phyloP scores from a whole-genome alignment of 495 filamentous ascomycete species.

The Astrothelium macrocarpum region DNA sequence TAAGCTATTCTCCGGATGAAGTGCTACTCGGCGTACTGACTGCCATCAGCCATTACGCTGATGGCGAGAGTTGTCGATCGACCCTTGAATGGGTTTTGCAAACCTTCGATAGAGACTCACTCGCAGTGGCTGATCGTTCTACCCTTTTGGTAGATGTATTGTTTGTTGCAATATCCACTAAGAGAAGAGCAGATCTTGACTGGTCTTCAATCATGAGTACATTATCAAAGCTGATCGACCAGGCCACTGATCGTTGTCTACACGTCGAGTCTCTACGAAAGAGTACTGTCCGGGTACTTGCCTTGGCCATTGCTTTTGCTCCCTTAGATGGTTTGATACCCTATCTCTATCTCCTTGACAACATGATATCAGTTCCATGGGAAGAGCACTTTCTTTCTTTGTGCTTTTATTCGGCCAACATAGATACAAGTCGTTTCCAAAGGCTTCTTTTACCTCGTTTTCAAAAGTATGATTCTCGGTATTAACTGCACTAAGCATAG shows the following conservation, averaged over 20 bases:
- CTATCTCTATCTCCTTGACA: slow-evolving; percentile 45
- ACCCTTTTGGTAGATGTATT: neutral
- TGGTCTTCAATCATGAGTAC: neutral
- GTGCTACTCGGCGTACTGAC: slow-evolving; percentile 65
- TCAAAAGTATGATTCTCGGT: slow-evolving; percentile 53
- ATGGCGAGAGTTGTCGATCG: slow-evolving; percentile 55
- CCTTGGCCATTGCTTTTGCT: slow-evolving; percentile 59
- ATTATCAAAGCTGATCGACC: slow-evolving; percentile 23
- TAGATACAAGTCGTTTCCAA: slow-evolving; percentile 62
- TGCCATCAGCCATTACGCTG: slow-evolving; percentile 73
- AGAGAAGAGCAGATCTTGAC: neutral
- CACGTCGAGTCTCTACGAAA: neutral
- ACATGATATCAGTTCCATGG: slow-evolving; percentile 52
- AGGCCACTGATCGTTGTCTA: slow-evolving; percentile 33
- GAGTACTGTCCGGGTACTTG: slow-evolving; percentile 36
- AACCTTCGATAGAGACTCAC: neutral
- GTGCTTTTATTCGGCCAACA: slow-evolving; percentile 66
- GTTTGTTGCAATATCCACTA: neutral
- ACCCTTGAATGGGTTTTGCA: slow-evolving; percentile 48
- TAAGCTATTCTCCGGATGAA: slow-evolving; percentile 25
- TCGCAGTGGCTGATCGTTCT: neutral
- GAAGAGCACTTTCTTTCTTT: slow-evolving; percentile 68
- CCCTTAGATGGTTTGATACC: slow-evolving; percentile 73
- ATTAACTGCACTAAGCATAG: neutral
- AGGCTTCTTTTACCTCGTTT: slow-evolving; percentile 69